A percentile compares a stretch with the other conserved stretches of the same genome.
Conservation (phyloP, 2,329 filamentous ascomycete species). For the Xylaria sp. region DNA sequence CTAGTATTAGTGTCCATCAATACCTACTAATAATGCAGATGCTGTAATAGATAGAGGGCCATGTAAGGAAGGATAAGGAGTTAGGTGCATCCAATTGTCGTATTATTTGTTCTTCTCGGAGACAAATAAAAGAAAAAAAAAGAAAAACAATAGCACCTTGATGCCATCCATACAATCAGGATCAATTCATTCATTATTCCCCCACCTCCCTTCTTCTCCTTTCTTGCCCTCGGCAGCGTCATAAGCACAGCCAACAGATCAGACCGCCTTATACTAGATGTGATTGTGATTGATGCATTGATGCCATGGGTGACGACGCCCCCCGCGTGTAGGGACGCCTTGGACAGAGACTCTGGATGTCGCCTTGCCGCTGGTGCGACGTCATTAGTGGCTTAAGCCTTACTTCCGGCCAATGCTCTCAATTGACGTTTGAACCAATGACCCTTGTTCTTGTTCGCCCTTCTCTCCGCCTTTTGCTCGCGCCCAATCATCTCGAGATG, state of each 20-base stretch:
- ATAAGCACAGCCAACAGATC: neutral
- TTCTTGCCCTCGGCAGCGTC: neutral
- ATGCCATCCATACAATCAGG: neutral
- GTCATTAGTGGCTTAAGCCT: slow-evolving; percentile 12
- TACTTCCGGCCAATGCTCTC: neutral
- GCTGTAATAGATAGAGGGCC: too few relatives aligned
- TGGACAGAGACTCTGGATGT: neutral
- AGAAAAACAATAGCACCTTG: neutral
- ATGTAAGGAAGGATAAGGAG: too few relatives aligned
- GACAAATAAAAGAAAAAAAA: neutral
- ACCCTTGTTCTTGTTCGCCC: neutral
- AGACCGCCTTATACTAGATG: too few relatives aligned
- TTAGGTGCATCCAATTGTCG: too few relatives aligned
- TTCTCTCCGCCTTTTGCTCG: slow-evolving; percentile 12
- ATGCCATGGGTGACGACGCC: neutral
- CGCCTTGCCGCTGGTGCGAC: neutral
- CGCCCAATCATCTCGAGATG: slow-evolving; percentile 16
- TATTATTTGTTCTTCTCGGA: too few relatives aligned
- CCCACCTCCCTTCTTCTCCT: neutral
- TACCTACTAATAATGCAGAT: too few relatives aligned
- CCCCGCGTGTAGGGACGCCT: neutral
- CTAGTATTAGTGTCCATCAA: too few relatives aligned
- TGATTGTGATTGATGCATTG: neutral
- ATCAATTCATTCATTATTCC: too few relatives aligned
- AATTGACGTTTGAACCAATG: neutral